Base-by-base conservation (phyloP, 352 stramenopile species). In the Globisporangium yorkense region DNA sequence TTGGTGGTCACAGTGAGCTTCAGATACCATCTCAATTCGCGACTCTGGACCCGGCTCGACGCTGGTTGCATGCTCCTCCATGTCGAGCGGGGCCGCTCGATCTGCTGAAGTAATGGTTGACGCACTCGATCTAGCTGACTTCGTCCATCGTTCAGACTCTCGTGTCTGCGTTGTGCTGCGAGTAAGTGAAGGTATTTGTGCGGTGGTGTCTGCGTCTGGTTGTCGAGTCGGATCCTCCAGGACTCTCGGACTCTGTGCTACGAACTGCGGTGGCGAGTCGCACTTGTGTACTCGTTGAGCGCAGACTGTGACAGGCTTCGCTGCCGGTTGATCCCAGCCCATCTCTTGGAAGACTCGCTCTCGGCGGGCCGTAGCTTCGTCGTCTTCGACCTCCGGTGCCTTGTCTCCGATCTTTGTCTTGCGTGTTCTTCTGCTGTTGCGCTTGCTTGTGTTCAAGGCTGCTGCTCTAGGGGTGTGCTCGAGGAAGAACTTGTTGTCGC, bases 341-440 rank as follows among this genome's bases (percentile, higher is more conserved):
- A 66, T 46, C 24, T 66, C 59, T 37, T 45, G 37, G 21, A 62
- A 40, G 15, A 66, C 59, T 5, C 59, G 53, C 4, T 57, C 31
- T 10, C 54, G 46, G 2, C 31, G 16, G 10, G 27, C 29, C 5
- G 50, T 46, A 9, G 50, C 59, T 31, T 65, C 31, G 33, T 54
- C 31, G 18, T 29, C 18, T 1, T 43, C 27, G 16, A 54, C 6
- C 9, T 15, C 13, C 18, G 5, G 16, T 21, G 5, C 16, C 8
- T 15, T 41, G 35, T 41, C 35, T 41, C 35, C 9, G 8, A 41
- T 15, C 35, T 41, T 13, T 3, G n/a, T 13, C 13, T 49, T 49
- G 24, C n/a, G 16, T 49, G n/a, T 24, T 8, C 8, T 10, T 27
- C 10, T 49, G n/a, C 20, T 21, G 0, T 7, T 49, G 44, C 44